These are phyloP conservation scores for Camptophora hylomeconis DNA, from an alignment of 2,329 filamentous ascomycete genomes.

Conservation along the genomic window DNA sequence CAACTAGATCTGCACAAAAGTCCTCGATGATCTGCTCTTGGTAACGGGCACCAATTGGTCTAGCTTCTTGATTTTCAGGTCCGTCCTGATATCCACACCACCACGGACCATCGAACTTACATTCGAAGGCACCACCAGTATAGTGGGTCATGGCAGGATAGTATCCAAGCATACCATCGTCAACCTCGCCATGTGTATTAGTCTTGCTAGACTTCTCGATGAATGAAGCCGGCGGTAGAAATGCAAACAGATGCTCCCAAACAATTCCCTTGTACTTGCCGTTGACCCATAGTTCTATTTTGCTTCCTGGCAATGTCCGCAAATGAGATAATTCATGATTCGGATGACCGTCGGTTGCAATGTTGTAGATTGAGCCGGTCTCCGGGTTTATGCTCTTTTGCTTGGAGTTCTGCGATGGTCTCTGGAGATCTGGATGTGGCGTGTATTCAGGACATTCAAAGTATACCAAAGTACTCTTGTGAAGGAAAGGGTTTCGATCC, in stretches of 20 bases:
- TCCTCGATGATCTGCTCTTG: slow-evolving; percentile 92
- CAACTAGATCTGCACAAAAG: slow-evolving; percentile 79
- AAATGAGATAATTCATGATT: slow-evolving; percentile 61
- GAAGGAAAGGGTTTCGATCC: slow-evolving; percentile 86
- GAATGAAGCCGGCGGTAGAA: slow-evolving; percentile 73
- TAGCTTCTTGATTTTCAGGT: slow-evolving; percentile 16
- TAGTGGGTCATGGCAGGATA: slow-evolving; percentile 90
- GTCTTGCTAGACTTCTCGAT: slow-evolving; percentile 53
- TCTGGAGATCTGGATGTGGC: slow-evolving; percentile 74
- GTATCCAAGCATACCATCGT: slow-evolving; percentile 92
- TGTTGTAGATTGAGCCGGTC: slow-evolving; percentile 16
- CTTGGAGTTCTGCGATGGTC: slow-evolving; percentile 33
- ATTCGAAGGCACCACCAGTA: slow-evolving; percentile 76
- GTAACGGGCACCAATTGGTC: slow-evolving; percentile 61
- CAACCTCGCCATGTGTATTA: slow-evolving; percentile 25
- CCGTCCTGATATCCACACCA: slow-evolving; percentile 45
- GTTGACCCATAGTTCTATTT: slow-evolving; percentile 87
- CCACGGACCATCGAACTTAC: slow-evolving; percentile 89
- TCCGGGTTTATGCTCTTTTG: slow-evolving; percentile 49
- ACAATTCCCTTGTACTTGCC: slow-evolving; percentile 73
- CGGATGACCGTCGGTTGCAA: slow-evolving; percentile 27
- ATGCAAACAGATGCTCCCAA: slow-evolving; percentile 77
- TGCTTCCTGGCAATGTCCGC: slow-evolving; percentile 73
- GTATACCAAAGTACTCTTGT: slow-evolving; percentile 43
- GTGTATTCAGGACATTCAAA: slow-evolving; percentile 88